Evolutionary conservation across 108 stramenopile species (phyloP).

Genomic region (Cyclotella cryptica): DNA sequence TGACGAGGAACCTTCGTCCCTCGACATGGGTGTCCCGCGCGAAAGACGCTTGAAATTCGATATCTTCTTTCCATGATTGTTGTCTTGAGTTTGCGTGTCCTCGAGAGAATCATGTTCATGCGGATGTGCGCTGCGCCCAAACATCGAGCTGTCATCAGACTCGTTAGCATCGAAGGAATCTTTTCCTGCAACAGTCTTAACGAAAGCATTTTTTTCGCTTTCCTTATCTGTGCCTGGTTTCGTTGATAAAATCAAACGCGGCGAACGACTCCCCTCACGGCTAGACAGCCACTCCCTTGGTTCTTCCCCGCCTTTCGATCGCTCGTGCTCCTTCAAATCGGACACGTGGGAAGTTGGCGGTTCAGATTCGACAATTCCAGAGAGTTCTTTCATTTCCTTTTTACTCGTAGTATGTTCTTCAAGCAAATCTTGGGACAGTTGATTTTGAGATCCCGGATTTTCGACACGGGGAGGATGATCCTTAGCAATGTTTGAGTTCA

Average conservation of each 20-base stretch:
- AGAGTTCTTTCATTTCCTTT: background rate
- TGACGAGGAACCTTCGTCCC: background rate
- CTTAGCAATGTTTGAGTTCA: background rate
- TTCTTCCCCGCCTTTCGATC: background rate
- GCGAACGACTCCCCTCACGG: background rate
- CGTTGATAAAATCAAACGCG: background rate
- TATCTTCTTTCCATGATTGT: background rate
- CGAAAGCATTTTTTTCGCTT: background rate
- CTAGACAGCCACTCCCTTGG: background rate
- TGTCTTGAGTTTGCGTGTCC: slow-evolving; percentile 37
- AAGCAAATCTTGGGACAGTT: slow-evolving; percentile 45
- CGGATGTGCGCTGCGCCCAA: background rate
- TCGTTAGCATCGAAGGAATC: slow-evolving; percentile 11
- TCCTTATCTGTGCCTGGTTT: background rate
- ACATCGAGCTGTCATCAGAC: slow-evolving; percentile 27
- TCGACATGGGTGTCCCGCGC: slow-evolving; percentile 13
- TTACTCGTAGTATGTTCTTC: slow-evolving; percentile 17
- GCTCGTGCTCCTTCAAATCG: background rate
- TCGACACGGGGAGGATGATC: background rate
- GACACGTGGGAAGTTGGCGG: background rate
- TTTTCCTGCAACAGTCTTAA: background rate
- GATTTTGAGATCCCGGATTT: background rate
- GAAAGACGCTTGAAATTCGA: slow-evolving; percentile 46
- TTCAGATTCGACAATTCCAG: background rate
- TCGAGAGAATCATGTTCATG: slow-evolving; percentile 30